phyloP scores from a whole-genome alignment of 139 green algal species.

The Chlamydomonas schloesseri region DNA sequence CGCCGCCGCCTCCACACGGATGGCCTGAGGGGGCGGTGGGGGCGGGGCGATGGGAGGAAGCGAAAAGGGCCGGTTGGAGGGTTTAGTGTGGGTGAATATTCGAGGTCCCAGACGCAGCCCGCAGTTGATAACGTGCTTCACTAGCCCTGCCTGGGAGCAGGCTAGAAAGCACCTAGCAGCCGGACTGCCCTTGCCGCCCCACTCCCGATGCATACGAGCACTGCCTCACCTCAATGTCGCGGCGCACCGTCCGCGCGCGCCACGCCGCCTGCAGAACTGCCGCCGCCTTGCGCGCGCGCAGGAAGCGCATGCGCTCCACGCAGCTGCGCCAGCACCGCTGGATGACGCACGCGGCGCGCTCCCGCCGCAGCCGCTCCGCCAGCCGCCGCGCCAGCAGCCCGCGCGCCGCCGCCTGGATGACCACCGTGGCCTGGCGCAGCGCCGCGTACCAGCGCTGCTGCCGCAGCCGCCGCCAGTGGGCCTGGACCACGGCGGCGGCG shows the following conservation, averaged over 20 bases:
- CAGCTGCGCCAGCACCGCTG: conserved; percentile 28
- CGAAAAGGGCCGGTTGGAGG: no score
- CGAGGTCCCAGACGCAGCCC: no score
- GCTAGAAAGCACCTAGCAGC: no score
- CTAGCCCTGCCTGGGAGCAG: no score
- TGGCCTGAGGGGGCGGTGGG: neutral
- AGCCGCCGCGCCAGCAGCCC: conserved; percentile 56
- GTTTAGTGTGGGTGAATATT: no score
- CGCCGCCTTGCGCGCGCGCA: neutral
- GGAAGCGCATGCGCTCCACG: neutral
- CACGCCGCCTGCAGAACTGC: conserved; percentile 63
- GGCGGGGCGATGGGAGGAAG: no score
- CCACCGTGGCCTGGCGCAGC: neutral
- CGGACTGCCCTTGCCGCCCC: no score
- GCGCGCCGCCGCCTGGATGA: conserved; percentile 46
- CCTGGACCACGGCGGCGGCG: conserved; percentile 81
- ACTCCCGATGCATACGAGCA: no score
- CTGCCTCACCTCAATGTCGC: conserved; percentile 1
- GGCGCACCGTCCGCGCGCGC: conserved; percentile 60
- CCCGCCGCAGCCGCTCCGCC: conserved; percentile 25
- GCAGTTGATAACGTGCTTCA: no score
- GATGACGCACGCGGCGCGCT: conserved; percentile 7
- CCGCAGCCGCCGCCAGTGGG: conserved; percentile 61
- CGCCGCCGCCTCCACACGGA: conserved; percentile 19
- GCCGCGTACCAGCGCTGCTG: neutral